A percentile compares a stretch with the other conserved stretches of the same genome.
Conservation (phyloP, 495 filamentous ascomycete genomes). For the Talaromyces liani region DNA sequence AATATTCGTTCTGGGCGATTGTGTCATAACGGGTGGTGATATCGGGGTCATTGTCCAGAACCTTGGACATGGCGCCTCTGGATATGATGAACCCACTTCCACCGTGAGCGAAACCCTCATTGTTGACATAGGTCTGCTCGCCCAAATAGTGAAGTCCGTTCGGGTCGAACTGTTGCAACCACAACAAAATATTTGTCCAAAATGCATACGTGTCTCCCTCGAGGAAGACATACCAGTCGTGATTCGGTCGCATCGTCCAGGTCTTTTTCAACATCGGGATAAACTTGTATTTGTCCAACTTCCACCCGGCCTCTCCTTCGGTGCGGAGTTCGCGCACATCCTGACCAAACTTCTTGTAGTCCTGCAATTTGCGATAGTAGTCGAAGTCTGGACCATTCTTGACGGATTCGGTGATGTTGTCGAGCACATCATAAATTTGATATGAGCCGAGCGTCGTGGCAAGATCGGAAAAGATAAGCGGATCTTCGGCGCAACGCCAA, state of each 20-base stretch:
- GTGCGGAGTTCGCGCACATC: conserved; percentile 15
- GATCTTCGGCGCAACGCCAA: conserved; percentile 42
- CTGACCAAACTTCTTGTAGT: conserved; percentile 33
- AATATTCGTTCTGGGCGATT: conserved; percentile 27
- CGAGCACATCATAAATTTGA: conserved; percentile 44
- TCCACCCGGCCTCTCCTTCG: conserved; percentile 35
- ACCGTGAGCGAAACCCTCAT: conserved; percentile 42
- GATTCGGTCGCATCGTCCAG: conserved; percentile 40
- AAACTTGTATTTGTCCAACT: conserved; percentile 57
- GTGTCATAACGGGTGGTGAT: conserved; percentile 20
- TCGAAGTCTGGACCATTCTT: conserved; percentile 41
- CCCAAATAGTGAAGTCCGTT: conserved; percentile 42
- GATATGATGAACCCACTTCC: conserved; percentile 45
- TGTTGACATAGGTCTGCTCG: conserved; percentile 35
- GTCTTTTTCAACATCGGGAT: conserved; percentile 49
- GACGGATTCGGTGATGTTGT: conserved; percentile 30
- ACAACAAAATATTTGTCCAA: conserved; percentile 50
- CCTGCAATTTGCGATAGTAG: conserved; percentile 43
- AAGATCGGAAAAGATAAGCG: conserved; percentile 52
- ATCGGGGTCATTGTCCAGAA: conserved; percentile 19
- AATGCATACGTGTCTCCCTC: conserved; percentile 54
- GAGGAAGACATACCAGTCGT: conserved; percentile 54
- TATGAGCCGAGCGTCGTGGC: conserved; percentile 41
- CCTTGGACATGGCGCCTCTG: conserved; percentile 28
- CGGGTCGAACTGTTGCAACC: conserved; percentile 40